Evolutionary conservation across 140 eudicot genomes (phyloP).

Genomic region (Bidens hawaiensis): DNA sequence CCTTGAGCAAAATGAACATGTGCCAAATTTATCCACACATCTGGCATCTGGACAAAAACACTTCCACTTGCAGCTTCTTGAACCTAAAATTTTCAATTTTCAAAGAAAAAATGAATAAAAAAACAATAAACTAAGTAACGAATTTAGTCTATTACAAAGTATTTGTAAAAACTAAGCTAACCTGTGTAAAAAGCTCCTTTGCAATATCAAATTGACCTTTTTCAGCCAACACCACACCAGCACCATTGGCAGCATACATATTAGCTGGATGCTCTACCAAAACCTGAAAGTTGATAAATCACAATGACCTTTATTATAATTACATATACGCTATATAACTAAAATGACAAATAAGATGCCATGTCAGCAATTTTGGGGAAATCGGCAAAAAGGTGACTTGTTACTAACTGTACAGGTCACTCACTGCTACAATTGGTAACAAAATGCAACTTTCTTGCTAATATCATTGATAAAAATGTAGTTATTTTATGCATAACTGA

Average conservation of each 20-base stretch:
- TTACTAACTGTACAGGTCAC: neutral
- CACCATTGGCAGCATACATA: slow-evolving; percentile 97
- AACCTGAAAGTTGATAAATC: slow-evolving; percentile 43
- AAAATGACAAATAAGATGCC: slow-evolving; percentile 5
- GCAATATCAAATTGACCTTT: slow-evolving; percentile 96
- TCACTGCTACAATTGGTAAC: neutral
- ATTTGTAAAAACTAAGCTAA: slow-evolving; percentile 15
- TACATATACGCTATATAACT: neutral
- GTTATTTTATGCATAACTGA: neutral
- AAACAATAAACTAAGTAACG: neutral
- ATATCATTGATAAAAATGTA: neutral
- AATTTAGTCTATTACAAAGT: neutral
- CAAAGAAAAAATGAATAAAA: neutral
- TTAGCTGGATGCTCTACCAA: slow-evolving; percentile 68
- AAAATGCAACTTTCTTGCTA: neutral
- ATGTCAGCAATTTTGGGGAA: neutral
- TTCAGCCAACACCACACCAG: slow-evolving; percentile 92
- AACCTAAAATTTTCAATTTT: slow-evolving; percentile 48
- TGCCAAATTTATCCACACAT: slow-evolving; percentile 95
- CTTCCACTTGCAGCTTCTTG: slow-evolving; percentile 99
- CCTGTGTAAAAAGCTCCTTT: slow-evolving; percentile 95
- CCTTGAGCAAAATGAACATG: slow-evolving; percentile 99
- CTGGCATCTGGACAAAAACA: slow-evolving; percentile 90
- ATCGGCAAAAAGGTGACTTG: neutral
- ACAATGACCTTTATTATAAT: neutral